A percentile compares a stretch with the other conserved stretches of the same genome.
Conservation (phyloP, 345 rosid species). For the Populus simonii region DNA sequence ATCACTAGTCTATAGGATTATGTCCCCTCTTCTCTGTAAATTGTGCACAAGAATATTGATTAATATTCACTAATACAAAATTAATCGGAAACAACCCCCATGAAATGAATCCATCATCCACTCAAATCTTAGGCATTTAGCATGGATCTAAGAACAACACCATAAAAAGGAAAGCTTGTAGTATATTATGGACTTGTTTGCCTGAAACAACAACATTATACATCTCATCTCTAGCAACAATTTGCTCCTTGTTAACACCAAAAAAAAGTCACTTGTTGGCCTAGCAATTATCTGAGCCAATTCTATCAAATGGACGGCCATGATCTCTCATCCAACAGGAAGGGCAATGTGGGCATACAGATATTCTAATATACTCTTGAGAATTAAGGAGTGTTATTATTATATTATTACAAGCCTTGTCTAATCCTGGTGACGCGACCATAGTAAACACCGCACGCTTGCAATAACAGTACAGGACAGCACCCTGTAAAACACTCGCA, state of each 20-base stretch:
- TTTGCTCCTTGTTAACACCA: background rate
- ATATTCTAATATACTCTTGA: background rate
- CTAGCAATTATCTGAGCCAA: background rate
- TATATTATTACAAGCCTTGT: background rate
- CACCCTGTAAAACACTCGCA: background rate
- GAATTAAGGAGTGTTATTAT: too few relatives aligned
- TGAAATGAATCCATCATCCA: background rate
- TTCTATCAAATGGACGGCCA: background rate
- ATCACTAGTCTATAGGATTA: background rate
- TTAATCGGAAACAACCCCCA: background rate
- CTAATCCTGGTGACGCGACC: background rate
- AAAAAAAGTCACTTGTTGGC: too few relatives aligned
- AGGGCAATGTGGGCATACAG: background rate
- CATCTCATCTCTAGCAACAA: constrained; percentile 17
- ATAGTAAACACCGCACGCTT: background rate
- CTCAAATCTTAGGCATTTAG: background rate
- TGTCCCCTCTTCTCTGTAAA: background rate
- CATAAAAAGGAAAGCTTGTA: background rate
- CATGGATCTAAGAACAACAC: background rate
- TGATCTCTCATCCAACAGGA: background rate
- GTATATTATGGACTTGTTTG: background rate
- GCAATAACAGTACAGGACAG: background rate
- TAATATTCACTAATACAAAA: background rate
- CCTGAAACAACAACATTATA: background rate
- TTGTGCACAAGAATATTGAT: background rate